Evolutionary conservation across 352 stramenopile genomes (phyloP).

Genomic region (Aphanomyces euteiches): DNA sequence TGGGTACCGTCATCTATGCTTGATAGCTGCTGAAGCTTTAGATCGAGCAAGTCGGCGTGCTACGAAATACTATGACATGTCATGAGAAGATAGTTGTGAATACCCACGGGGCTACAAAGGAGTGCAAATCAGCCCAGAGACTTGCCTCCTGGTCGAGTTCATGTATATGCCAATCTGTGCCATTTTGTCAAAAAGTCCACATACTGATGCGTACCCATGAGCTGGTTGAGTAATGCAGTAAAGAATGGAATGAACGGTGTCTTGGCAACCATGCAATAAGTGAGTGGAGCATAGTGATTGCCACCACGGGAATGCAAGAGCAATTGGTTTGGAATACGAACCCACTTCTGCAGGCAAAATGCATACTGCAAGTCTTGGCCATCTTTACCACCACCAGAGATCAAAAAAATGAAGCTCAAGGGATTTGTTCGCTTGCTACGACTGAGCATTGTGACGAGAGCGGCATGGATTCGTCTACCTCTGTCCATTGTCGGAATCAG

Average conservation of each 20-base stretch:
- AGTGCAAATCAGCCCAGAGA: slow-evolving; percentile 17
- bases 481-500: neutral
- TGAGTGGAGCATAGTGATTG: neutral
- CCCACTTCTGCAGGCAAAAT: slow-evolving; percentile 11
- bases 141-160: slow-evolving; percentile 8
- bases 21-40: too few species aligned
- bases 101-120: slow-evolving; percentile 3
- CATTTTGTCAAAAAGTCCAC: slow-evolving; percentile 1
- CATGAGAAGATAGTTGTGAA: neutral
- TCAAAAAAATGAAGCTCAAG: slow-evolving; percentile 24
- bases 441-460: neutral
- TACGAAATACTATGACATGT: neutral
- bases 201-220: slow-evolving; percentile 5
- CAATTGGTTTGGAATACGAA: slow-evolving; percentile 15
- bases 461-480: slow-evolving; percentile 4
- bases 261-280: slow-evolving; percentile 28
- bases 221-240: neutral
- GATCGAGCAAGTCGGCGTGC: neutral
- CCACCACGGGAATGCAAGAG: slow-evolving; percentile 2
- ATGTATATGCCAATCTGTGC: neutral
- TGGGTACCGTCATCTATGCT: too few species aligned
- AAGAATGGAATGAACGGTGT: slow-evolving; percentile 15
- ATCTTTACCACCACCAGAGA: slow-evolving; percentile 25
- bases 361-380: slow-evolving; percentile 29
- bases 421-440: neutral